Evolutionary conservation across 306 rosid species (phyloP), one percentile per base, ranked within the genome.

Genomic region (Cucurbita moschata): DNA sequence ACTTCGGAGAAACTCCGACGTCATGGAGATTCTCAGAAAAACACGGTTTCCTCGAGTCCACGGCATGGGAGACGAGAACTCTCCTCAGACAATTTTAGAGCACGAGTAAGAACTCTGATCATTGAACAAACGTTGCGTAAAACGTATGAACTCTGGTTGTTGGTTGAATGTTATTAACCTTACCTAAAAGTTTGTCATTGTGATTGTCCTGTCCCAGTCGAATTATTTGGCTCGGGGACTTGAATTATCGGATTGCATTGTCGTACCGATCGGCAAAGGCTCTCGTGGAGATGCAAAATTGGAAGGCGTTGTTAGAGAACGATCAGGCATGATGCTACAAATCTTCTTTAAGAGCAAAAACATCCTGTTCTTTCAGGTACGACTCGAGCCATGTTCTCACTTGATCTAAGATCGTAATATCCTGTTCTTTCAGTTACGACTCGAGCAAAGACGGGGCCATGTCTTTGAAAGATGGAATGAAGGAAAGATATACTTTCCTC

Each of bases 401-500:
- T 60, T 78, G 66, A 37, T 64, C 80, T 87, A 53, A 87, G 82
- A 60, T 59, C 58, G 40, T 66, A 46, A 63, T 76, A 8, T 58
- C 72, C 65, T 77, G 67, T 38, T 38, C 63, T 80, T 85, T 82
- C 93, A 95, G 99, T 80, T 95, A 60, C 86, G 92, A 75, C 88
- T 91, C 18, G 97, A 95, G 77, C 96, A 74, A 55, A 86, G 86
- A 75, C 85, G 79, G 15, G 96, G 99, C 35, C 90, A 86, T 4
- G 96, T 95, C 56, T 95, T 95, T 63, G 85, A 82, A 72, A 96
- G 96, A 73, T 95, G 99, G 99, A 84, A 75, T 64, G 99, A 95
- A 78, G 99, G 99, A 81, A 87, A 59, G 81, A 91, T 95, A 80
- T 95, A 88, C 76, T 95, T 95, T 81, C 99, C 99, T 84, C 99